Percentiles rank a stretch among this genome's conserved stretches.
Evolutionary conservation across 306 rosid species (phyloP).

Genomic region (apple (Malus domestica)): ASM211411v1 NC_041801.1:23218001-23218500

Average conservation of each 20-base stretch:
- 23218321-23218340: conserved; percentile 13
- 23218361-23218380: neutral
- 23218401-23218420: neutral
- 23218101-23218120: conserved; percentile 36
- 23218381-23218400: neutral
- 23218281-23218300: conserved; percentile 27
- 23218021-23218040: conserved; percentile 42
- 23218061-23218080: neutral
- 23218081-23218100: conserved; percentile 9
- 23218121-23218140: neutral
- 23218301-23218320: conserved; percentile 1
- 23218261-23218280: conserved; percentile 39
- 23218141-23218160: neutral
- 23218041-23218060: neutral
- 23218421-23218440: neutral
- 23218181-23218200: conserved; percentile 21
- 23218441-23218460: neutral
- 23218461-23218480: conserved; percentile 25
- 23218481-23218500: conserved; percentile 54
- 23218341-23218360: neutral
- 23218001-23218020: neutral
- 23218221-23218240: conserved; percentile 14
- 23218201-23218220: conserved; percentile 4
- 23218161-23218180: conserved; percentile 23
- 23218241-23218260: conserved; percentile 32